These are phyloP conservation scores for Ascochyta viciae-villosae DNA, from an alignment of 2,329 filamentous ascomycete species.

Conservation along the genomic window DNA sequence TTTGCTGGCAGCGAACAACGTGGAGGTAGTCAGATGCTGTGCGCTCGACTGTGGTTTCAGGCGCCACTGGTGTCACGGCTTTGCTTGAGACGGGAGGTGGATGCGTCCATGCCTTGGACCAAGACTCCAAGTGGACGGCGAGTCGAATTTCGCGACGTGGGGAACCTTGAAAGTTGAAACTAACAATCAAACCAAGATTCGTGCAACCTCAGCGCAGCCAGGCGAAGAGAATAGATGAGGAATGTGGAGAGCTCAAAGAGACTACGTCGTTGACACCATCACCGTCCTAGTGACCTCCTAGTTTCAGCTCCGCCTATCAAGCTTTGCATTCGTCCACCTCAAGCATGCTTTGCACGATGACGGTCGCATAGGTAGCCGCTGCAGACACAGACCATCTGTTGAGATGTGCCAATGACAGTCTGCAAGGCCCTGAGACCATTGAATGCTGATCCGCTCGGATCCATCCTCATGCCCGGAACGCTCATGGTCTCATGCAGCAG, in stretches of 20 bases:
- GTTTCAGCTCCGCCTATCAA: constrained; percentile 39
- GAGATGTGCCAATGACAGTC: constrained; percentile 16
- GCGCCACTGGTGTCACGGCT: constrained; percentile 34
- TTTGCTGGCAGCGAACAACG: constrained; percentile 20
- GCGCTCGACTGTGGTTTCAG: constrained; percentile 25
- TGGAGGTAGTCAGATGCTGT: constrained; percentile 16
- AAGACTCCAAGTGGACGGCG: constrained; percentile 11
- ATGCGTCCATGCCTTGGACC: constrained; percentile 17
- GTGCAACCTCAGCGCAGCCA: constrained; percentile 7
- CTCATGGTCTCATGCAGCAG: constrained; percentile 19
- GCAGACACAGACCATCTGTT: constrained; percentile 28
- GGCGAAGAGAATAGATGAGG: constrained; percentile 20
- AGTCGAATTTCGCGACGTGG: constrained; percentile 22
- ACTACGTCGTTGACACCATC: constrained; percentile 10
- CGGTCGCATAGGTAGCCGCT: constrained; percentile 37
- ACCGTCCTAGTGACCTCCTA: constrained; percentile 10
- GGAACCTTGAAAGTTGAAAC: constrained; percentile 27
- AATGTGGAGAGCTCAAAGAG: constrained; percentile 8
- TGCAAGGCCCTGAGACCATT: constrained; percentile 14
- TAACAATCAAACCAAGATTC: constrained; percentile 8
- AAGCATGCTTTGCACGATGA: constrained; percentile 30
- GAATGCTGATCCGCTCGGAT: constrained; percentile 20
- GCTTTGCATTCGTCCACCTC: constrained; percentile 22
- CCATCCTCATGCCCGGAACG: constrained; percentile 19
- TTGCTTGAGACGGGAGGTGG: constrained; percentile 29